These are phyloP conservation scores for Pulveroboletus frians DNA, from an alignment of 768 basidiomycete genomes.

Conservation along the genomic window DNA sequence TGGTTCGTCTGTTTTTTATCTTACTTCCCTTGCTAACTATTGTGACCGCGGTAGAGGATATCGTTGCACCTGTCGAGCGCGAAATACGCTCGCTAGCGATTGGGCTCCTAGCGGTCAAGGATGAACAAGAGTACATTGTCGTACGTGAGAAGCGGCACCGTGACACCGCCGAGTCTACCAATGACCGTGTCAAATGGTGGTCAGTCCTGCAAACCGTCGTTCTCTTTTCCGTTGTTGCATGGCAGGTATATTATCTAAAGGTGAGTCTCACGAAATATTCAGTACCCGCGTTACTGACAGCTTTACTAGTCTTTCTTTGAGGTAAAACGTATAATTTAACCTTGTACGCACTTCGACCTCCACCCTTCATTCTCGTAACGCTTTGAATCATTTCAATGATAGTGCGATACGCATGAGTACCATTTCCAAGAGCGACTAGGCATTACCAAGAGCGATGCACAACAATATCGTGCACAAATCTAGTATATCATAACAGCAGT, in stretches of 20 bases:
- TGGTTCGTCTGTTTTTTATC: conserved; percentile 40
- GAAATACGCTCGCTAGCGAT: conserved; percentile 85
- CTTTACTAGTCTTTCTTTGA: conserved; percentile 74
- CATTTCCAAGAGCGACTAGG: conserved; percentile 1
- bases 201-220: conserved; percentile 86
- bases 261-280: conserved; percentile 32
- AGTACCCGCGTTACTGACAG: neutral
- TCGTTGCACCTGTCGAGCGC: conserved; percentile 91
- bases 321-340: conserved; percentile 81
- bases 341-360: conserved; percentile 1
- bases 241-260: conserved; percentile 98
- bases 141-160: conserved; percentile 89
- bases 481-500: conserved; percentile 20
- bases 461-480: conserved; percentile 25
- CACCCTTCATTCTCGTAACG: neutral
- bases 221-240: conserved; percentile 84
- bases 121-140: conserved; percentile 98
- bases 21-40: neutral
- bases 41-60: conserved; percentile 42
- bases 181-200: conserved; percentile 98
- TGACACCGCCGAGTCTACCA: conserved; percentile 91
- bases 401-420: neutral
- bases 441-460: conserved; percentile 18
- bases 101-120: conserved; percentile 85
- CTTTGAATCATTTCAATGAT: neutral